phyloP scores from a whole-genome alignment of 169 alveolate genomes.

The Cryptosporidium sp. region DNA sequence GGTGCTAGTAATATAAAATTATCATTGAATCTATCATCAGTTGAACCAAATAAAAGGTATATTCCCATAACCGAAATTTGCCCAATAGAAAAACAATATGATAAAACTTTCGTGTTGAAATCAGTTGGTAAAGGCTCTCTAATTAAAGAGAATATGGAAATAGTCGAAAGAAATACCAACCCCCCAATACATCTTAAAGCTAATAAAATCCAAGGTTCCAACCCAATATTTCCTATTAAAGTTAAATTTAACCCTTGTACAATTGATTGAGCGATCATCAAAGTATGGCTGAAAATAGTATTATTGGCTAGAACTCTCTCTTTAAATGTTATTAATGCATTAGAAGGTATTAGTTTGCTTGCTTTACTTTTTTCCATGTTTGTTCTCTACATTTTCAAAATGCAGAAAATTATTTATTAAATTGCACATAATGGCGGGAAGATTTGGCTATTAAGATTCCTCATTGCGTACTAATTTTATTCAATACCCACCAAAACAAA shows the following conservation, averaged over 20 bases:
- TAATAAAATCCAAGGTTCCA: constrained; percentile 74
- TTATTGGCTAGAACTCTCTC: background rate
- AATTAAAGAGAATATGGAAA: constrained; percentile 27
- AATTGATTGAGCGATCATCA: constrained; percentile 12
- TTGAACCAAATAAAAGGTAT: constrained; percentile 23
- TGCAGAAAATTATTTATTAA: background rate
- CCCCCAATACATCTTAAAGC: constrained; percentile 57
- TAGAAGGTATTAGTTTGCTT: background rate
- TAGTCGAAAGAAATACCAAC: constrained; percentile 21
- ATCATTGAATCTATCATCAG: background rate
- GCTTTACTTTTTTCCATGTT: background rate
- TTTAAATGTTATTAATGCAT: background rate
- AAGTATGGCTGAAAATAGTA: background rate
- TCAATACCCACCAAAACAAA: background rate
- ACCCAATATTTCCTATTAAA: constrained; percentile 4
- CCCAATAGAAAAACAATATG: constrained; percentile 31
- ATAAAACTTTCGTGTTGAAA: constrained; percentile 9
- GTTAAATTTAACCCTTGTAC: constrained; percentile 15
- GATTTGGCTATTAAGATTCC: background rate
- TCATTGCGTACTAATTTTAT: background rate
- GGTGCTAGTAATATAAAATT: constrained; percentile 14
- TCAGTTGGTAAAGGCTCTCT: constrained; percentile 71
- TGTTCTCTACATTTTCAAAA: background rate
- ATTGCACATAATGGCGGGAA: constrained; percentile 7
- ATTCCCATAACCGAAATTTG: constrained; percentile 12